Evolutionary conservation across 1,284 basidiomycete genomes (phyloP), one percentile per base, ranked within the genome.

Genomic region (Entoloma clypeatum): DNA sequence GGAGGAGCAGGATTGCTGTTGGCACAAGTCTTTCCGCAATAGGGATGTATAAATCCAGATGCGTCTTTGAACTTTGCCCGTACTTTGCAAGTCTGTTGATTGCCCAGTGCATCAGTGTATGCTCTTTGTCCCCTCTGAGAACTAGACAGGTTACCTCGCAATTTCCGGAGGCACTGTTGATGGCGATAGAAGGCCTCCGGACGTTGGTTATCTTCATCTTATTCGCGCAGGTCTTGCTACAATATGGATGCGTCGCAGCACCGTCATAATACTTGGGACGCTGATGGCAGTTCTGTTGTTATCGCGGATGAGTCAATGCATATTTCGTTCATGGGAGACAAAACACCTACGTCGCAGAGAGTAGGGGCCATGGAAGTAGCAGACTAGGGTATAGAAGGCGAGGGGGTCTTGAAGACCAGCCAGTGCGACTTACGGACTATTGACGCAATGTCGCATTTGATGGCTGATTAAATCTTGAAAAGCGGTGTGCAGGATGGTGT

Each of bases 201-300:
- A 55, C 55, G 4, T 52, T 46, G n/a, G 49, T 29, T 18, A 35
- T 55, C 26, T 44, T 49, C 4, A 71, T 67, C 36, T 65, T 68
- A 48, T 65, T 68, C 5, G 78, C 77, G 48, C 79, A 81, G 6
- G 74, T 68, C 50, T 75, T 78, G 53, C 76, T 63, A 51, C 78
- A 81, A 53, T 69, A 81, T 11, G 72, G 67, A 55, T 78, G 75
- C 2, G 62, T 69, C 31, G 64, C 69, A 10, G 63, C 64, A 11
- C 75, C 74, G 50, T 80, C 78, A 24, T 63, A 63, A 45, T 71
- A 69, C 50, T 75, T 77, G 25, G 77, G 76, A 36, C 74, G 68
- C 24, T 62, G 48, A 45, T 75, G 69, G 54, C 79, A 82, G 29
- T 57, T 58, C 68, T 71, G 40, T 11, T 21, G 28, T 18, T n/a